A percentile compares a stretch with the other conserved stretches of the same genome.
These are phyloP conservation scores for Solanum phureja DNA, from an alignment of 257 asterid genomes.

Conservation along the genomic window DNA sequence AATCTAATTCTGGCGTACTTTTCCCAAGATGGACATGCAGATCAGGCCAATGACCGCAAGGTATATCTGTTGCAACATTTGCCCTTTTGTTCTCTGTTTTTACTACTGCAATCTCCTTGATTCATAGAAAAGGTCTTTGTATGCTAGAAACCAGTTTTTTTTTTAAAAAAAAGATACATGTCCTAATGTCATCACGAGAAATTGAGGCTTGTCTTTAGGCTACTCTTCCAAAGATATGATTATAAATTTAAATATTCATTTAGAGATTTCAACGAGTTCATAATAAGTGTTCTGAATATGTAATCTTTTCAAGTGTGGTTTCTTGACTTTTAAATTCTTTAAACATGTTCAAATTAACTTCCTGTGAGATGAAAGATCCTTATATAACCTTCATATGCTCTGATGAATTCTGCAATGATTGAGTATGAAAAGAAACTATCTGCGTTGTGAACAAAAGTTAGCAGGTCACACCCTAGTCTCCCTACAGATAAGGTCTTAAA, in stretches of 20 bases:
- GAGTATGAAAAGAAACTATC: neutral
- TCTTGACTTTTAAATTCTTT: neutral
- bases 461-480: neutral
- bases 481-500: neutral
- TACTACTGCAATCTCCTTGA: neutral
- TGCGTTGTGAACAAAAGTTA: neutral
- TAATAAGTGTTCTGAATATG: neutral
- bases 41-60: slow-evolving; percentile 55
- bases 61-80: slow-evolving; percentile 17
- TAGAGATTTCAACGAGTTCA: neutral
- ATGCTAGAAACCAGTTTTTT: neutral
- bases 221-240: neutral
- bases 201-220: neutral
- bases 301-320: neutral
- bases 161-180: neutral
- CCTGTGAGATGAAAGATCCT: neutral
- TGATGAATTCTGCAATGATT: neutral
- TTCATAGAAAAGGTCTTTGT: neutral
- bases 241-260: slow-evolving; percentile 17
- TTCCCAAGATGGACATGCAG: slow-evolving; percentile 90
- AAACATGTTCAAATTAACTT: neutral
- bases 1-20: slow-evolving; percentile 81
- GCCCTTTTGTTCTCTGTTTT: neutral
- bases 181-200: neutral
- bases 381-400: neutral